Evolutionary conservation across 257 asterid species (phyloP), one percentile per base, ranked within the genome.

Genomic region (Leonotis leonurus): DNA sequence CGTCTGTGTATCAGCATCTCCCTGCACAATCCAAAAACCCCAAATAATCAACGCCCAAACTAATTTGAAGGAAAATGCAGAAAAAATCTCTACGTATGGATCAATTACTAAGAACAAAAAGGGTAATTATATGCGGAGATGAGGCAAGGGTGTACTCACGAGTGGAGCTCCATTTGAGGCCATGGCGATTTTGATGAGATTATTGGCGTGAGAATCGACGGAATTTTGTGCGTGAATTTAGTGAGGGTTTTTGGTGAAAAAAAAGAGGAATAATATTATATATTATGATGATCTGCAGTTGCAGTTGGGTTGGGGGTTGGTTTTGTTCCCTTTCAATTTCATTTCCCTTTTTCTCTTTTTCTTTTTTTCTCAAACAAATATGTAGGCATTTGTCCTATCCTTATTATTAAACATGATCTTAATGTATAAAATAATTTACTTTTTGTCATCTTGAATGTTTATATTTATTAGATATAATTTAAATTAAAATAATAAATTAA

Each of bases 1-100:
- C 72, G 85, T 72, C 83, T 75, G 83, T 53, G 97, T 83, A 59
- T 89, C 96, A 24, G 77, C 86, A 62, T 87, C 95, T 55, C 80
- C 91, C 97, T 89, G 75, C 53, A 60, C 45, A 69, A 63, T 35
- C 35, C 32, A 44, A 75, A n/a, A 69, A 39, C 61, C 69, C 70
- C 29, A 43, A 36, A 16, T 54, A 51, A 60, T 45, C 48, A 61
- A 65, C 65, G 50, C 35, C 49, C 4, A 33, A 32, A 12, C 6
- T 56, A 11, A 33, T 9, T 24, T 1, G n/a, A 18, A 25, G 25
- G 2, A 22, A 65, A 9, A 27, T 4, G 14, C 14, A 29, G 8
- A 30, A 17, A 40, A n/a, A 22, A 12, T n/a, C 32, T 13, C 44
- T 2, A 17, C 36, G 16, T 32, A 57, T 29, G 25, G 32, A 65